Percentiles rank a stretch among this genome's conserved stretches.
phyloP scores from a whole-genome alignment of 2,329 filamentous ascomycete species.

The Fusarium goolgardi region DNA sequence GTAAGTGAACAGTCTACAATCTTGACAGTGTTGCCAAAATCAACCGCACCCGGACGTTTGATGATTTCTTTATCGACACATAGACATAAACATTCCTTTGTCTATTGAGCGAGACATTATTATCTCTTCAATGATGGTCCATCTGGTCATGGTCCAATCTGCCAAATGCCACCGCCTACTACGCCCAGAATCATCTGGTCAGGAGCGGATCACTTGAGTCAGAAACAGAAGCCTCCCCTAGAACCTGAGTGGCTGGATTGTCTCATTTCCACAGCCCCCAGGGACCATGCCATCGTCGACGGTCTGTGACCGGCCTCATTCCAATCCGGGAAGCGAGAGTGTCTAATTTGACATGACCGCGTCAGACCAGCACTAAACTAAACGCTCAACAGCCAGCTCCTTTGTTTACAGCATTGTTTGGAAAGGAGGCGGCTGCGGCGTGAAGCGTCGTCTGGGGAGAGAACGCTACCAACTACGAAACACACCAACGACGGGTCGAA shows the following conservation, averaged over 20 bases:
- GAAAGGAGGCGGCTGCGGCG: constrained; percentile 30
- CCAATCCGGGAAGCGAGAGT: constrained; percentile 33
- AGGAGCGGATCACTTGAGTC: constrained; percentile 16
- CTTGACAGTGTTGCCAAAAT: too few species aligned
- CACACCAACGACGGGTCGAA: constrained; percentile 33
- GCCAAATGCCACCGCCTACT: constrained; percentile 17
- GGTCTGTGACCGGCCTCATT: constrained; percentile 19
- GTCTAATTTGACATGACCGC: constrained; percentile 31
- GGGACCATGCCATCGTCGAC: constrained; percentile 20
- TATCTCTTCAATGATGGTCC: background rate
- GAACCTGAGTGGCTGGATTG: constrained; percentile 26
- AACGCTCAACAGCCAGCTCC: background rate
- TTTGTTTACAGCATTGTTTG: constrained; percentile 31
- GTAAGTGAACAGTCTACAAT: background rate
- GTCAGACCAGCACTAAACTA: constrained; percentile 4
- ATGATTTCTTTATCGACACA: background rate
- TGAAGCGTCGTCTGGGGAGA: constrained; percentile 23
- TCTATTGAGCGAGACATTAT: background rate
- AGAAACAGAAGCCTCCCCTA: constrained; percentile 18
- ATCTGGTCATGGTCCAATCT: background rate
- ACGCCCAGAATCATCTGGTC: background rate
- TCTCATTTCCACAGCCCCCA: constrained; percentile 36
- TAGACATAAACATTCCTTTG: constrained; percentile 11
- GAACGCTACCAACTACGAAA: constrained; percentile 22
- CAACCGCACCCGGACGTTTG: background rate